Evolutionary conservation across 2,329 filamentous ascomycete species (phyloP), one percentile per base, ranked within the genome.

Genomic region (Coniochaeta ligniaria): DNA sequence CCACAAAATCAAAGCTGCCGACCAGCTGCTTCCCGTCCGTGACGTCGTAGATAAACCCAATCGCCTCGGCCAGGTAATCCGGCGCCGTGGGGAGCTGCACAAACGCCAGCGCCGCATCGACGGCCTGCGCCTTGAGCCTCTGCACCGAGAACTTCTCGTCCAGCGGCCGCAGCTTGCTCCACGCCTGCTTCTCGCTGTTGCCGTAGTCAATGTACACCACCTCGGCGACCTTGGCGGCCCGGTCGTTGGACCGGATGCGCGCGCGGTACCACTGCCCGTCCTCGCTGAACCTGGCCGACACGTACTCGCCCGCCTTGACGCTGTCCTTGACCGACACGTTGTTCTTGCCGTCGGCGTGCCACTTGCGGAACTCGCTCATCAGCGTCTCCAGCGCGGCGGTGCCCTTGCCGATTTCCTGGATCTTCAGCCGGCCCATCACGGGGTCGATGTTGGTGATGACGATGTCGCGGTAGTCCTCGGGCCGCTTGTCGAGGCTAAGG

Each of bases 211-310:
- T 86, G 76, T 96, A 99, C 54, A 96, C 78, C 28, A 99, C 89
- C 75, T 99, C 95, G 26, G 92, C 89, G 68, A 90, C 86, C 82
- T 95, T 92, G 69, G 88, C 88, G 9, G 93, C 84, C 63, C 95
- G 92, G 77, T 99, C 95, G 75, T 98, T 97, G 72, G 93, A 87
- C 63, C 93, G 89, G 63, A 99, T 86, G 63, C 88, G 89, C 35
- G 91, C 95, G 63, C 95, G 91, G 79, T 99, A 99, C 94, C 94
- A 99, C 67, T 95, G 87, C 62, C 88, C 86, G 71, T 99, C 95
- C 59, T 87, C 88, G 7, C 87, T 89, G 80, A 98, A 99, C 72
- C 91, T 90, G 69, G 94, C 94, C 1, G 94, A 90, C 28, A 99
- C 94, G 63, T 89, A 88, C 66, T 98, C 93, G 65, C 95, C 95